These are phyloP conservation scores for Zoysia pacifica DNA, from an alignment of 176 grass and related monocot genomes.

Conservation along the genomic window DNA sequence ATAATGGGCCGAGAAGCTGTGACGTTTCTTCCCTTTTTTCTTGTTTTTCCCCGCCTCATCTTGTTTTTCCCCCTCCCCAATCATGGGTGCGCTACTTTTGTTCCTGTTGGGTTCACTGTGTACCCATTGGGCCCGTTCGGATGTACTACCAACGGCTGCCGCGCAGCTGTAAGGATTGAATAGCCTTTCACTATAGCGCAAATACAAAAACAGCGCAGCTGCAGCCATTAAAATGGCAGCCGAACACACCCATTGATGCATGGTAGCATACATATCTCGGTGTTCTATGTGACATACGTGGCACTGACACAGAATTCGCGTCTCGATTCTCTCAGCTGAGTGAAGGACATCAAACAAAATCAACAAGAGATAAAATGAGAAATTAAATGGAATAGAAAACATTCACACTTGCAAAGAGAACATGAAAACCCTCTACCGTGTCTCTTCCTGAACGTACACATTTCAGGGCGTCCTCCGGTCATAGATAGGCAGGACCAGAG, in stretches of 20 bases:
- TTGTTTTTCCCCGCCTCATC: too few relatives aligned
- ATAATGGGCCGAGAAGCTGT: background rate
- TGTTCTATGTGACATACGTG: too few relatives aligned
- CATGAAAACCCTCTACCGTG: background rate
- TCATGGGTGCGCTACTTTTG: background rate
- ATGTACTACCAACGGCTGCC: too few relatives aligned
- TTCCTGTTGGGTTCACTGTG: background rate
- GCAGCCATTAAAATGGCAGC: too few relatives aligned
- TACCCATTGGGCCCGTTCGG: background rate
- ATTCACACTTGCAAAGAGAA: constrained; percentile 2
- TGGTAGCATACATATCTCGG: background rate
- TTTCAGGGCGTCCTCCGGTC: background rate
- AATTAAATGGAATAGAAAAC: too few relatives aligned
- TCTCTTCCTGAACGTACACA: constrained; percentile 4
- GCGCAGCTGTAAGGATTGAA: too few relatives aligned
- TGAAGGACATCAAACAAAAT: constrained; percentile 28
- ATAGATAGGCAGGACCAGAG: background rate
- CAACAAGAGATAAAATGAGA: background rate
- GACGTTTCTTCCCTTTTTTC: background rate
- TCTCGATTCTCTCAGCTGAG: too few relatives aligned
- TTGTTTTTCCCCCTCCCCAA: too few relatives aligned
- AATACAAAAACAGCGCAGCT: too few relatives aligned
- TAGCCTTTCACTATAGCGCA: too few relatives aligned
- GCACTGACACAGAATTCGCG: too few relatives aligned
- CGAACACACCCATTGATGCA: background rate